phyloP scores from a whole-genome alignment of 768 basidiomycete species.

The Boletus coccyginus region DNA sequence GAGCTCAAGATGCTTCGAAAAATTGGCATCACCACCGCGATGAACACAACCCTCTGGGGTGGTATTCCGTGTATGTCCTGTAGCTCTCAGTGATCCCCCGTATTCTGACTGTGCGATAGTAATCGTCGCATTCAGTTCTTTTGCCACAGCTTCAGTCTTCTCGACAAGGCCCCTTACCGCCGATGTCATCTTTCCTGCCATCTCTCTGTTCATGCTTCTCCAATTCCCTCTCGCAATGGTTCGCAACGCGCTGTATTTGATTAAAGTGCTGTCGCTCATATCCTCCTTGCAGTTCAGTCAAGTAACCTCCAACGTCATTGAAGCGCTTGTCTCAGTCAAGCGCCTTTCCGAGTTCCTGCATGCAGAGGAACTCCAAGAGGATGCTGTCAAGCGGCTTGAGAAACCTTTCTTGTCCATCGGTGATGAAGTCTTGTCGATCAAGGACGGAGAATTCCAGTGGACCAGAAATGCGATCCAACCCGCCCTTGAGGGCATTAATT shows the following conservation, averaged over 20 bases:
- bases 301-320: conserved; percentile 79
- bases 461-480: conserved; percentile 48
- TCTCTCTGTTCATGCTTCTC: conserved; percentile 84
- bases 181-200: conserved; percentile 94
- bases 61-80: conserved; percentile 53
- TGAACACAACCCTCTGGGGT: conserved; percentile 62
- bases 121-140: conserved; percentile 79
- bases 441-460: conserved; percentile 84
- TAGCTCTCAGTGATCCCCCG: not conserved
- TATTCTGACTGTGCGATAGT: conserved; percentile 32
- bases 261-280: not conserved
- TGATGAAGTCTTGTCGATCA: conserved; percentile 70
- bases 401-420: conserved; percentile 46
- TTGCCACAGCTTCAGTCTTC: conserved; percentile 65
- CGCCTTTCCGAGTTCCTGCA: conserved; percentile 75
- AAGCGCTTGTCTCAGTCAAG: conserved; percentile 79
- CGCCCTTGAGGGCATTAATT: conserved; percentile 73
- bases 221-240: conserved; percentile 87
- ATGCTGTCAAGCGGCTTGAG: conserved; percentile 60
- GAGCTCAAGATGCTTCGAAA: conserved; percentile 80
- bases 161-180: conserved; percentile 73
- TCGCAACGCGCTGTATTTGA: conserved; percentile 8
- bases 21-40: conserved; percentile 74
- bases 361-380: conserved; percentile 76
- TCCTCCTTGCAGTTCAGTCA: conserved; percentile 50